phyloP scores from a whole-genome alignment of 2,329 filamentous ascomycete genomes.

The Paraconiothyrium sp. region DNA sequence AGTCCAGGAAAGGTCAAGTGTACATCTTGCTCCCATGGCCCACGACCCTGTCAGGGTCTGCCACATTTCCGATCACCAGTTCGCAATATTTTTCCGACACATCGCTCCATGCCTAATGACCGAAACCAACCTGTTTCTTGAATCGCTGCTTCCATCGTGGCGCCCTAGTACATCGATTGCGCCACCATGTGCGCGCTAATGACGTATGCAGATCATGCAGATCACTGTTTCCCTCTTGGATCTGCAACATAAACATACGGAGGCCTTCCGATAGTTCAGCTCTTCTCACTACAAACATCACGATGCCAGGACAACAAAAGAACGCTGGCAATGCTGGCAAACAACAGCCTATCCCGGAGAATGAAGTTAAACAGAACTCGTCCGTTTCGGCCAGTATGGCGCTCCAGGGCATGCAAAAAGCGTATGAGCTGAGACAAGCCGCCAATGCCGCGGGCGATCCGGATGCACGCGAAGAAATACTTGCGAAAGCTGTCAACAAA shows the following conservation, averaged over 20 bases:
- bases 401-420: constrained; percentile 49
- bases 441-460: constrained; percentile 51
- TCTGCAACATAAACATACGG: constrained; percentile 1
- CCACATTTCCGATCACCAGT: background rate
- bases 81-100: background rate
- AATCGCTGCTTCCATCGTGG: background rate
- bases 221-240: constrained; percentile 5
- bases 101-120: background rate
- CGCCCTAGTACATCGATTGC: background rate
- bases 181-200: constrained; percentile 12
- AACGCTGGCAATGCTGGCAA: background rate
- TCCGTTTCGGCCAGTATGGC: constrained; percentile 50
- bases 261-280: background rate
- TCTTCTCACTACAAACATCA: background rate
- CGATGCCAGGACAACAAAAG: constrained; percentile 6
- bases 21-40: background rate
- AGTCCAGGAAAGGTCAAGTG: background rate
- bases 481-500: constrained; percentile 52
- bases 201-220: constrained; percentile 13
- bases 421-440: constrained; percentile 51
- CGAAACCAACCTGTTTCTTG: background rate
- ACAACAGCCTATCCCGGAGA: constrained; percentile 37
- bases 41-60: background rate
- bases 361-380: constrained; percentile 52
- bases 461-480: constrained; percentile 50